Base-by-base conservation (phyloP, 1,139 yeast genomes). In the Eremothecium sinecaudum region DNA sequence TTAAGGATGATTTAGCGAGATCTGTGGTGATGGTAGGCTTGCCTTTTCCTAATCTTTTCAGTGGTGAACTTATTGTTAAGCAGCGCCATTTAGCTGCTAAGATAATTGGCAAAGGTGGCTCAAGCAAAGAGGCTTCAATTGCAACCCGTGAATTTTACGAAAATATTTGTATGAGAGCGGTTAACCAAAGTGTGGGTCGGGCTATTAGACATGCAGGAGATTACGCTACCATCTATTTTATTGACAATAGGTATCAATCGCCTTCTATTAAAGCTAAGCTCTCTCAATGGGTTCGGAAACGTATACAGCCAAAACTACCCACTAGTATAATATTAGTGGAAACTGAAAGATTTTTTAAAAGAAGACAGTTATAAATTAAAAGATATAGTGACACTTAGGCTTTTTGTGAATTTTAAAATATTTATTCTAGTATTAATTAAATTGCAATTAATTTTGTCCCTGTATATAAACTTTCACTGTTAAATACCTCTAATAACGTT, bases 151-250 rank as follows among this genome's bases (percentile, higher is more conserved):
- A 51, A 46, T 84, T 74, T 49, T 80, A 82, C 48, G 95, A 86
- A 47, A 84, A 83, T 51, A 64, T 84, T 7, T 86, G 96, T 53
- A 81, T 90, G 93, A 71, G 90, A 39, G 81, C 95, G 0, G 84
- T 87, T 2, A 87, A 87, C 53, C 98, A 87, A 58, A 77, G 94
- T 58, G 79, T 90, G 13, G 98, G 97, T 1, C 69, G 98, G 47
- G 84, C 96, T 14, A 87, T 87, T 24, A 65, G 98, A 39, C 95
- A 87, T 56, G 69, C 69, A 18, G 67, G 71, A 30, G 98, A 90
- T 56, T 86, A 81, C 50, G 78, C 97, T 0, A 67, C 73, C 11
- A 79, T 90, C 9, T 74, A 72, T 46, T 62, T 87, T 26, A 51
- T 87, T 8, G 98, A 90, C 53, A 57, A 59, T 25, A 63, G 97